These are phyloP conservation scores for Cystobasidium pallidum DNA, from an alignment of 1,284 basidiomycete genomes.

Conservation along the genomic window DNA sequence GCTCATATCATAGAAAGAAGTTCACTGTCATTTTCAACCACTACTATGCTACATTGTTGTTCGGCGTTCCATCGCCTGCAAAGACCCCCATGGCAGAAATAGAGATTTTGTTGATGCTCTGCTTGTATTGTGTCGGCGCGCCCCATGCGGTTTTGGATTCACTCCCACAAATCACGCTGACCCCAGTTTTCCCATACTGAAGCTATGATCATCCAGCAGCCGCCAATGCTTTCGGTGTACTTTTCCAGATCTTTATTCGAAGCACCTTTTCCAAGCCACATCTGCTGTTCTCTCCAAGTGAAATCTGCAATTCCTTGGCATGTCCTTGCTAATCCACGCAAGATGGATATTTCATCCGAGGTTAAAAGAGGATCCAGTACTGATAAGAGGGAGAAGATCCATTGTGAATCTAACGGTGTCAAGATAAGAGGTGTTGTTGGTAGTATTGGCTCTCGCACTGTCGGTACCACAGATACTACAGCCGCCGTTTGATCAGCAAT, in stretches of 20 bases:
- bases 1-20: too few species aligned
- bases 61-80: not conserved
- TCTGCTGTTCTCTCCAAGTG: constrained; percentile 49
- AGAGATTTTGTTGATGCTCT: too few species aligned
- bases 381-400: constrained; percentile 80
- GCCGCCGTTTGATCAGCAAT: not conserved
- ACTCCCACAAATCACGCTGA: constrained; percentile 78
- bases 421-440: constrained; percentile 59
- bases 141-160: constrained; percentile 57
- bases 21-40: not conserved
- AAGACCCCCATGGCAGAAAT: too few species aligned
- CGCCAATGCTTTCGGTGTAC: constrained; percentile 61
- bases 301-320: constrained; percentile 64
- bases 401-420: constrained; percentile 70
- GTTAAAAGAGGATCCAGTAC: constrained; percentile 72
- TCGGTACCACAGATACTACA: not conserved
- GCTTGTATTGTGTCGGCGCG: not conserved
- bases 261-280: constrained; percentile 40
- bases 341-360: constrained; percentile 73
- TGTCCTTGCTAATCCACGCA: constrained; percentile 76
- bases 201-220: constrained; percentile 83
- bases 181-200: constrained; percentile 77
- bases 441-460: not conserved
- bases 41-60: not conserved
- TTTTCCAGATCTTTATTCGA: constrained; percentile 44